These are phyloP conservation scores for Aspergillus awamori DNA, from an alignment of 2,329 filamentous ascomycete species.

Conservation along the genomic window DNA sequence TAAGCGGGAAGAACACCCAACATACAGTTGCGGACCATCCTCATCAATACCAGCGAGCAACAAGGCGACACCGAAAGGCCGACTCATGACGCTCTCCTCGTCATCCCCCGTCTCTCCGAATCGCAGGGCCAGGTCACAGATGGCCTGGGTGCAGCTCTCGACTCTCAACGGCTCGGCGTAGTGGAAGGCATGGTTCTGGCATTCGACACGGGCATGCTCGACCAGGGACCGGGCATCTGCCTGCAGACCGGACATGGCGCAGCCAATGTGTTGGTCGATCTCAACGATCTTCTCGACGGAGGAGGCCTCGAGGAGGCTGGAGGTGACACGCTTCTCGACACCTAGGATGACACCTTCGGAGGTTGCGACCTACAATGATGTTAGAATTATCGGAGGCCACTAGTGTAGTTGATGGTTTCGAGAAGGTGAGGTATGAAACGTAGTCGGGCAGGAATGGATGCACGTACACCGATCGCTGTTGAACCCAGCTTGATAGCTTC, in stretches of 20 bases:
- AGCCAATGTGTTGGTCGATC: slow-evolving; percentile 97
- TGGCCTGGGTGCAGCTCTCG: slow-evolving; percentile 97
- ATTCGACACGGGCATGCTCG: slow-evolving; percentile 96
- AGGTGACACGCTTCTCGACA: slow-evolving; percentile 98
- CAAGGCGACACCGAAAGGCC: slow-evolving; percentile 94
- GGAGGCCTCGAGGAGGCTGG: slow-evolving; percentile 92
- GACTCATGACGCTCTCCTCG: slow-evolving; percentile 97
- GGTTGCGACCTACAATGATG: slow-evolving; percentile 69
- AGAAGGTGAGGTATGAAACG: background rate
- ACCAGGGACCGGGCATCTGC: slow-evolving; percentile 97
- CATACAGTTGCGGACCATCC: slow-evolving; percentile 86
- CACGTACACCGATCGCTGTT: slow-evolving; percentile 85
- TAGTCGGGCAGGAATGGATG: slow-evolving; percentile 6
- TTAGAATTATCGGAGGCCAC: slow-evolving; percentile 16
- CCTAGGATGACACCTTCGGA: slow-evolving; percentile 93
- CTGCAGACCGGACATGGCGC: slow-evolving; percentile 97
- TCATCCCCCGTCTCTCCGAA: slow-evolving; percentile 98
- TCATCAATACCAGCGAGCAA: slow-evolving; percentile 97
- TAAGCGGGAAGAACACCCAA: slow-evolving; percentile 15
- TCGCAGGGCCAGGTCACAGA: slow-evolving; percentile 92
- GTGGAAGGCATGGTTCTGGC: slow-evolving; percentile 96
- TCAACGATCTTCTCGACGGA: slow-evolving; percentile 99
- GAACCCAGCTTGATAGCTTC: slow-evolving; percentile 99
- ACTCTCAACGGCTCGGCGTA: slow-evolving; percentile 94
- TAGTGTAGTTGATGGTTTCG: background rate